These are phyloP conservation scores for Raphanus hybrid DNA, from an alignment of 441 rosid genomes.

Conservation along the genomic window DNA sequence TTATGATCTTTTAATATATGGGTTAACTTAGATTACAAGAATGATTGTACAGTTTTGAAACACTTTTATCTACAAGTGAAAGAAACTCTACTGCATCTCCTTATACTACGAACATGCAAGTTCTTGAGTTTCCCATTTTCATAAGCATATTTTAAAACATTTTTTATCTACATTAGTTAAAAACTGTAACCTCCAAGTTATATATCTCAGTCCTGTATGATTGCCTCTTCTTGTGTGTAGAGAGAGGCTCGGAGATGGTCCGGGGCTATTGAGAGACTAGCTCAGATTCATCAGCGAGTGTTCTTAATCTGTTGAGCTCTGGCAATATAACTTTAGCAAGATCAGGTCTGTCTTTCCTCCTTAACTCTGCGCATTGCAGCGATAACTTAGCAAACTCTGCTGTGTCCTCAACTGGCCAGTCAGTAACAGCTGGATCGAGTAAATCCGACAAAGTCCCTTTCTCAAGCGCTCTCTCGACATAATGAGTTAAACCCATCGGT, in stretches of 20 bases:
- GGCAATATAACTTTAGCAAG: slow-evolving; percentile 7
- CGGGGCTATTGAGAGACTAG: background rate
- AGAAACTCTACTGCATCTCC: slow-evolving; percentile 15
- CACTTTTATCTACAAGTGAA: slow-evolving; percentile 28
- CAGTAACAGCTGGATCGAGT: background rate
- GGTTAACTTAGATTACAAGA: background rate
- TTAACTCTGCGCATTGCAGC: background rate
- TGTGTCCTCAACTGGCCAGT: background rate
- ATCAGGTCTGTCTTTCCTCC: slow-evolving; percentile 4
- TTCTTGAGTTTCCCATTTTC: background rate
- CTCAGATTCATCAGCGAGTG: background rate
- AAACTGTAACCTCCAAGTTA: background rate
- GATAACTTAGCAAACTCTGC: background rate
- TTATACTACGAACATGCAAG: slow-evolving; percentile 22
- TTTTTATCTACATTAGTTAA: background rate
- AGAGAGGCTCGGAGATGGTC: background rate
- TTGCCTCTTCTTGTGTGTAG: background rate
- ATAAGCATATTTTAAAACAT: background rate
- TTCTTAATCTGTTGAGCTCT: background rate
- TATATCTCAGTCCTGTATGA: background rate
- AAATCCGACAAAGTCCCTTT: background rate
- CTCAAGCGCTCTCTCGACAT: background rate
- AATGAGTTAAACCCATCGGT: slow-evolving; percentile 26
- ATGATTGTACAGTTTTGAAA: slow-evolving; percentile 21
- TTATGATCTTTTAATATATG: background rate